These are phyloP conservation scores for Yamadazyma dendronema DNA, from an alignment of 1,139 yeast species.

Conservation along the genomic window DNA sequence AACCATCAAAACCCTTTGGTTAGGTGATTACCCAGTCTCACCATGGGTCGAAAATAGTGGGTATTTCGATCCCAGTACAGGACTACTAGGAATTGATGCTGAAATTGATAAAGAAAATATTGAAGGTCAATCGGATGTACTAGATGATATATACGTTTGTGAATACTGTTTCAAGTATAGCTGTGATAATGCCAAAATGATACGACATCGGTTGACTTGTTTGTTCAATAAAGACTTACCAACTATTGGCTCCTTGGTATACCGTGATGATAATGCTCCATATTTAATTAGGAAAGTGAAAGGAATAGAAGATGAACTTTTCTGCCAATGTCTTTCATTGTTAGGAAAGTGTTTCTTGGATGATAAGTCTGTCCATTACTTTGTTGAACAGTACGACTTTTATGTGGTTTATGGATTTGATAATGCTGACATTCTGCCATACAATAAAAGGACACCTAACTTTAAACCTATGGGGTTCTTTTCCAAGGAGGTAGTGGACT, in stretches of 20 bases:
- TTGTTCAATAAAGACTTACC: slow-evolving; percentile 28
- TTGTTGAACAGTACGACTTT: slow-evolving; percentile 76
- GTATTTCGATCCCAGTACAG: slow-evolving; percentile 42
- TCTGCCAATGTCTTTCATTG: slow-evolving; percentile 78
- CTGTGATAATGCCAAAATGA: slow-evolving; percentile 34
- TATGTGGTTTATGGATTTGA: slow-evolving; percentile 63
- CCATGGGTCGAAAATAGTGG: slow-evolving; percentile 90
- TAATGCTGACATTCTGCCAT: slow-evolving; percentile 21
- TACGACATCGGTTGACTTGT: slow-evolving; percentile 49
- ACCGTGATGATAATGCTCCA: slow-evolving; percentile 52
- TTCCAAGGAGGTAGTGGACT: slow-evolving; percentile 80
- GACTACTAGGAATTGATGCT: slow-evolving; percentile 5
- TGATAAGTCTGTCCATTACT: slow-evolving; percentile 83
- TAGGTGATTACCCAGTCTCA: slow-evolving; percentile 63
- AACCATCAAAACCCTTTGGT: slow-evolving; percentile 43
- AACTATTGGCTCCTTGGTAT: slow-evolving; percentile 64
- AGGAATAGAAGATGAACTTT: slow-evolving; percentile 62
- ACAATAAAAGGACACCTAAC: slow-evolving; percentile 10
- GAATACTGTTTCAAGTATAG: slow-evolving; percentile 83
- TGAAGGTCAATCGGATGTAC: slow-evolving; percentile 33
- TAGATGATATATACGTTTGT: slow-evolving; percentile 69
- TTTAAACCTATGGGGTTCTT: slow-evolving; percentile 82
- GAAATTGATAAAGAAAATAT: background rate
- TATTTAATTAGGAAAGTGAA: slow-evolving; percentile 58
- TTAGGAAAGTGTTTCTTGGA: slow-evolving; percentile 90